Base-by-base conservation (phyloP, 2,329 filamentous ascomycete genomes). In the Rhynchosporium agropyri region DNA sequence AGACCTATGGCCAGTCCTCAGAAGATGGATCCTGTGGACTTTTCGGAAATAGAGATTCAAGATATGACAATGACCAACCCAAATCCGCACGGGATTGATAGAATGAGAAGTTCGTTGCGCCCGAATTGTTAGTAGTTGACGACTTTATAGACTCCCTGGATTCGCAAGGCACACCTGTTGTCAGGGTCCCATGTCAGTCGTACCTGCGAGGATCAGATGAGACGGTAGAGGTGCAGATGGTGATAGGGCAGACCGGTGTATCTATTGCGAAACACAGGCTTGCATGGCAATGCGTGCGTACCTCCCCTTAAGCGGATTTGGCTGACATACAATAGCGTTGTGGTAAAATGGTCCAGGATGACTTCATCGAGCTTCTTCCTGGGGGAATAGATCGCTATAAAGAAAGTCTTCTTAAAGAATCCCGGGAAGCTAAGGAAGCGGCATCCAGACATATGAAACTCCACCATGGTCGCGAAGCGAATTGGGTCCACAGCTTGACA, bases 281-380 rank as follows among this genome's bases (percentile, higher is more conserved):
- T 7, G 38, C 40, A 8, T 50, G 45, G 33, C 20, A 33, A 49
- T 59, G 56, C 29, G 56, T 59, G 42, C 15, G 56, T 42, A 8
- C n/a, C 6, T 43, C 40, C 10, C 40, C 40, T 43, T 10, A 2
- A 2, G 7, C 7, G 15, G 13, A 46, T 20, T 4, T n/a, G 5
- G 7, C 28, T 50, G 12, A 36, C 10, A 15, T 43, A 15, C 1
- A 2, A 15, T 36, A 55, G 51, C 8, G 15, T 4, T 59, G 56
- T 42, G 56, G 56, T 8, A 29, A 50, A 6, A 20, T 28, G 4
- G 40, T 59, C 29, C 38, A 49, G 10, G 56, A 59, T 28, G 31
- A 50, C 20, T 59, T 59, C 12, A 15, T 28, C 2, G 56, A 59
- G 28, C 7, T 50, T 2, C 31, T 4, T 3, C 31, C 43, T 4